Evolutionary conservation across 2,329 filamentous ascomycete genomes (phyloP), one percentile per base, ranked within the genome.

Genomic region (Epichloe gansuensis): DNA sequence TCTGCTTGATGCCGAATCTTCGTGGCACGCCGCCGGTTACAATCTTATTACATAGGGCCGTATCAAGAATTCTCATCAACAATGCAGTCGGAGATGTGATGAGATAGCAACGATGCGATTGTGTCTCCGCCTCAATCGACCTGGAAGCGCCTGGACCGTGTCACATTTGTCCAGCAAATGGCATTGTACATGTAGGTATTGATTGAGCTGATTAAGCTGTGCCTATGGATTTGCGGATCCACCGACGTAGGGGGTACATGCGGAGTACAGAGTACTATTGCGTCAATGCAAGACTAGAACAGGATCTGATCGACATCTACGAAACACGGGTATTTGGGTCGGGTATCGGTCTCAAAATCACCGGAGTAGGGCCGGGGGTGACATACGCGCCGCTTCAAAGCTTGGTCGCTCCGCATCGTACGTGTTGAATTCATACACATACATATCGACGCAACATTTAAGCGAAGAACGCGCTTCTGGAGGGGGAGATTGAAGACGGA

Each of bases 311-410:
- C 64, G 61, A 58, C 61, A 58, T 59, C 56, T 56, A 59, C 59
- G 61, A 66, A 61, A 64, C 60, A 62, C 52, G 47, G 47, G 38
- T 38, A 38, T 38, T 48, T 28, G 37, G 39, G 35, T 50, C 46
- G 52, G 55, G 47, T 50, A 49, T 53, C 46, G 56, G 50, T 47
- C 52, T 42, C 54, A 60, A 54, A 62, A 58, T 50, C 55, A 55
- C 63, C 63, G 63, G 59, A 63, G 61, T 58, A 65, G 60, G 58
- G 61, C 63, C 63, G 63, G 57, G 56, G 56, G 52, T 55, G 56
- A 31, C 51, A 44, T 46, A 15, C n/a, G 45, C 21, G 7, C 28
- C 46, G 31, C 31, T 38, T 38, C 2, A 13, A 12, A 23, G 31
- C 13, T 8, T 47, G n/a, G n/a, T 38, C 6, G 34, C 34, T 23